Conservation (phyloP, 1,284 basidiomycete species). For the Ganoderma leucocontextum region DNA sequence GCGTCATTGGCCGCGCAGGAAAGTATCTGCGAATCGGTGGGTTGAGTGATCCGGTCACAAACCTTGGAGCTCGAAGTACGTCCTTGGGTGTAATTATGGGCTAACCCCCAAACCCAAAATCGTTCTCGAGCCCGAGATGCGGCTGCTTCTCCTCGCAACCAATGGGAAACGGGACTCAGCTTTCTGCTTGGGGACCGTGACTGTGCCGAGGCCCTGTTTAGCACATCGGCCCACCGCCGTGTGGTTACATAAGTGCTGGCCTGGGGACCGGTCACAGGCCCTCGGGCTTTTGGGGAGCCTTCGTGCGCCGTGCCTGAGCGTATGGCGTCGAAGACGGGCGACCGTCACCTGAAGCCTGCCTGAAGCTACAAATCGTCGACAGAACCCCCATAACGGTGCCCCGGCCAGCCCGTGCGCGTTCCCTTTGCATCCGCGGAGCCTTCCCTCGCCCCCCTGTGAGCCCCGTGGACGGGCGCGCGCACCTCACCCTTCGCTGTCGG, state of each 20-base stretch:
- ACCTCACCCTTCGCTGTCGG: background rate
- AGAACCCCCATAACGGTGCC: slow-evolving; percentile 12
- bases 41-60: slow-evolving; percentile 1
- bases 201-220: background rate
- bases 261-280: slow-evolving; percentile 17
- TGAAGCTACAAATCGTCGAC: slow-evolving; percentile 16
- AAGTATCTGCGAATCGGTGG: slow-evolving; percentile 1
- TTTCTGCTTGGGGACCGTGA: background rate
- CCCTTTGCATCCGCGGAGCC: background rate
- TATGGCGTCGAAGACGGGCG: slow-evolving; percentile 14
- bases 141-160: background rate
- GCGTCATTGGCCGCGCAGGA: background rate
- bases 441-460: slow-evolving; percentile 2
- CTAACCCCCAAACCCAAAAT: slow-evolving; percentile 5
- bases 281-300: background rate
- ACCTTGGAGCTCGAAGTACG: background rate
- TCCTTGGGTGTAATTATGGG: background rate
- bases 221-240: slow-evolving; percentile 1
- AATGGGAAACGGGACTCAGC: background rate
- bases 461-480: slow-evolving; percentile 3
- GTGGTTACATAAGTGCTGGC: slow-evolving; percentile 10
- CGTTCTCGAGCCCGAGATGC: background rate
- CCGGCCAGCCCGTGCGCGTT: slow-evolving; percentile 2
- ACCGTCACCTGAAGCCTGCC: slow-evolving; percentile 10
- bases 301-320: slow-evolving; percentile 19